Evolutionary conservation across 768 basidiomycete genomes (phyloP).

Genomic region (Collybiopsis luxurians): DNA sequence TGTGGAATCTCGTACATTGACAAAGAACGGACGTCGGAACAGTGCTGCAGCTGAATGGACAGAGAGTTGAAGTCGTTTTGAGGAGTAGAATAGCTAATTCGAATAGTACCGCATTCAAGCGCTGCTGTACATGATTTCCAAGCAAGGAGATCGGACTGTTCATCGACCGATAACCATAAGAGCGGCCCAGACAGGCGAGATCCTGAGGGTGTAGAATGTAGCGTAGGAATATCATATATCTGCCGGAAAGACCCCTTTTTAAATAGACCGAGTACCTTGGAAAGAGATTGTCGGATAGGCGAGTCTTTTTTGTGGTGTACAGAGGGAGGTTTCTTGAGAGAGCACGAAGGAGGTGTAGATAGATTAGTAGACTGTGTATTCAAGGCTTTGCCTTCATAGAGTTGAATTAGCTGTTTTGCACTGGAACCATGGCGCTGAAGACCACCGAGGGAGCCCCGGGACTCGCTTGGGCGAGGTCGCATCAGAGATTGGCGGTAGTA

Average conservation of each 20-base stretch:
- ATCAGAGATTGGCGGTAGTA: neutral
- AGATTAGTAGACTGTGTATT: constrained; percentile 11
- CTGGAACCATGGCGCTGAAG: constrained; percentile 30
- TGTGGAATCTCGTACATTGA: constrained; percentile 35
- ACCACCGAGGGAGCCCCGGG: neutral
- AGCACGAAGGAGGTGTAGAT: constrained; percentile 10
- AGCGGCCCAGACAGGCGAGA: constrained; percentile 33
- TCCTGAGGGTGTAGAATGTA: constrained; percentile 3
- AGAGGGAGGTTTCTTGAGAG: constrained; percentile 16
- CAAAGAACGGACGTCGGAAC: constrained; percentile 65
- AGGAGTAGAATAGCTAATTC: constrained; percentile 46
- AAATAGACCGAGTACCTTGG: constrained; percentile 61
- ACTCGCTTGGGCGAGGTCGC: constrained; percentile 6
- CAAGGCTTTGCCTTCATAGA: constrained; percentile 54
- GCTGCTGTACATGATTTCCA: constrained; percentile 49
- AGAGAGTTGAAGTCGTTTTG: constrained; percentile 33
- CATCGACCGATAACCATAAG: constrained; percentile 44
- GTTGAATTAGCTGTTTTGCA: constrained; percentile 51
- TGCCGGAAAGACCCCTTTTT: constrained; percentile 38
- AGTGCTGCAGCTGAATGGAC: constrained; percentile 46
- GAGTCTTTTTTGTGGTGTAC: constrained; percentile 44
- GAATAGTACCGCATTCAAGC: constrained; percentile 32
- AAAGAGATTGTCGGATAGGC: constrained; percentile 61
- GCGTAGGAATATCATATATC: constrained; percentile 2
- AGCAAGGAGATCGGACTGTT: constrained; percentile 29